phyloP scores from a whole-genome alignment of 805 yeast genomes.

The Starmerella potacharoeniae region DNA sequence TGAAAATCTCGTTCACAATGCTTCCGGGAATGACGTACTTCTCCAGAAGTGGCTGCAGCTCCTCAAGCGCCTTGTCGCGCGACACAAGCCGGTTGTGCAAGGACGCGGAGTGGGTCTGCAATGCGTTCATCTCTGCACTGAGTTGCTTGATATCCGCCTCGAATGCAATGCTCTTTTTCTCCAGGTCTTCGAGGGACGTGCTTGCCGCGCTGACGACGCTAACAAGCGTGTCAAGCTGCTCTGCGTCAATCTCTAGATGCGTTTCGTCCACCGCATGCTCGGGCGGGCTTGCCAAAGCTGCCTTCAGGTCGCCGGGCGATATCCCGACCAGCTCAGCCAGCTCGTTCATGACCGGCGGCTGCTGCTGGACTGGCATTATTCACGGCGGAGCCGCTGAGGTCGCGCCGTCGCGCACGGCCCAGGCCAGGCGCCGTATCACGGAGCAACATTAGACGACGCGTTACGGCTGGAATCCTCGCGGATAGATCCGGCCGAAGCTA shows the following conservation, averaged over 20 bases:
- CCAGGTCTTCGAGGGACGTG: conserved; percentile 4
- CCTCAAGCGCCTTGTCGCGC: conserved; percentile 39
- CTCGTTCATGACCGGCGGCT: conserved; percentile 2
- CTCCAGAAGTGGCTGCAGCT: conserved; percentile 62
- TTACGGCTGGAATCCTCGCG: neutral
- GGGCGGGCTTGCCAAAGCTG: neutral
- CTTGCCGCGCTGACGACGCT: conserved; percentile 1
- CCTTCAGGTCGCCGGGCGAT: neutral
- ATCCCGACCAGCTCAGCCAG: conserved; percentile 6
- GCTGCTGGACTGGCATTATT: neutral
- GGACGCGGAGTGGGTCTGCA: conserved; percentile 43
- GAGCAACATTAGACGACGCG: neutral
- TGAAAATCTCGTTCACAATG: conserved; percentile 45
- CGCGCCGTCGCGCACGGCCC: too few species aligned
- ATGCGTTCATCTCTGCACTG: conserved; percentile 49
- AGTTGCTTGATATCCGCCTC: conserved; percentile 45
- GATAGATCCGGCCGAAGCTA: neutral
- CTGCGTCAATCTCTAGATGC: neutral
- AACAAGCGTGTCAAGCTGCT: conserved; percentile 3
- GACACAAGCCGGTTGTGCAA: conserved; percentile 38
- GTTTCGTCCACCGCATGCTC: conserved; percentile 5
- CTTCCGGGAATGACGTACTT: conserved; percentile 69
- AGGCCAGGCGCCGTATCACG: too few species aligned
- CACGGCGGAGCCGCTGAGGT: too few species aligned
- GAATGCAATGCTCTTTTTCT: conserved; percentile 31